Evolutionary conservation across 345 rosid genomes (phyloP), one percentile per base, ranked within the genome.

Genomic region (Eutrema japonicum): DNA sequence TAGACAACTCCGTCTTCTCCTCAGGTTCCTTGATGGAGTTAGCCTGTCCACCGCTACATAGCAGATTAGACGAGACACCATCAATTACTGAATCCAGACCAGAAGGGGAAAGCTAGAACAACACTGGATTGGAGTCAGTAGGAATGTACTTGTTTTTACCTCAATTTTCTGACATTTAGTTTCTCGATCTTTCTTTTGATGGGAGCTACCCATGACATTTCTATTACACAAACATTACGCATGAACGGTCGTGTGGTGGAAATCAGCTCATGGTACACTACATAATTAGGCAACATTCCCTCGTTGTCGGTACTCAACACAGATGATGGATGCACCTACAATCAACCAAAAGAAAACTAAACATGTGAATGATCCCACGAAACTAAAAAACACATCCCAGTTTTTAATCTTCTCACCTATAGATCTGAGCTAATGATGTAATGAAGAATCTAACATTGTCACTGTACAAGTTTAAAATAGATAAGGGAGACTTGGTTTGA

Each of bases 301-400:
- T 89, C 88, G 0, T 86, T 87, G 73, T 86, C 93, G 5, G 93
- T 75, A 66, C 56, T 76, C 57, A 94, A 81, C 64, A 76, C 89
- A 13, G 98, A 89, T 11, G 95, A 84, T 55, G 98, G 98, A 66
- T 94, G 92, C 79, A 94, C 96, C 97, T 81, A 42, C 4, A 52
- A 63, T 69, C 60, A 62, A 38, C 29, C 58, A 36, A 54, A 64
- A 8, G 10, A 58, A 32, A 58, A 18, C 29, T 60, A 40, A 59
- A 51, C 18, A 75, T 41, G 16, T 48, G 33, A 40, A 46, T 14
- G 48, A 45, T 13, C n/a, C 0, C 12, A 32, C 13, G 13, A 41
- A 42, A 30, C 36, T 50, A 26, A 22, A 32, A 30, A 16, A 16
- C n/a, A 16, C 3, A 50, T 40, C 58, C 52, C 13, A 16, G 3